Percentiles rank a stretch among this genome's conserved stretches.
Conservation (phyloP, 140 eudicot species). For the Ambrosia hybrid region DNA sequence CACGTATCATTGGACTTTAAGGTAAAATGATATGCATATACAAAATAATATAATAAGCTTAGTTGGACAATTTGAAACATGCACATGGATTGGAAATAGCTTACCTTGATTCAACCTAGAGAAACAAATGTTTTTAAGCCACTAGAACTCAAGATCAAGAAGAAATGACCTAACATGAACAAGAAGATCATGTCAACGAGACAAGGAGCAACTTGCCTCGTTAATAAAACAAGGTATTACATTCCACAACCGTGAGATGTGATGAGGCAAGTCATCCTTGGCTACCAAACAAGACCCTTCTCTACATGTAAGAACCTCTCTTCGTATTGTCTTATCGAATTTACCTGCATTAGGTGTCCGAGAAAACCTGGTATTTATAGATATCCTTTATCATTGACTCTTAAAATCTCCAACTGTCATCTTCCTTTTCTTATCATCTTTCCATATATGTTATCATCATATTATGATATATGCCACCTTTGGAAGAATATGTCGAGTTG, state of each 20-base stretch:
- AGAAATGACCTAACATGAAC: too few relatives aligned
- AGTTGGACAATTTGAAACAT: too few relatives aligned
- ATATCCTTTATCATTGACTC: not conserved
- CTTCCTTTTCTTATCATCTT: too few relatives aligned
- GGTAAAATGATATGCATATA: too few relatives aligned
- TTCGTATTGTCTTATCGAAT: not conserved
- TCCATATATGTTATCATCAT: too few relatives aligned
- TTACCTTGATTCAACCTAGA: too few relatives aligned
- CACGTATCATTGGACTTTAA: too few relatives aligned
- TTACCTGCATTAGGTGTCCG: not conserved
- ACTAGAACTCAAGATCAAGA: too few relatives aligned
- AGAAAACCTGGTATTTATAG: conserved; percentile 13
- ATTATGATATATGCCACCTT: not conserved
- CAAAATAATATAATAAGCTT: too few relatives aligned
- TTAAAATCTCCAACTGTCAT: not conserved
- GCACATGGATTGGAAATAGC: too few relatives aligned
- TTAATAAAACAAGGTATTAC: conserved; percentile 16
- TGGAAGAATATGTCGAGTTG: not conserved
- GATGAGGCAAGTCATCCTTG: conserved; percentile 40
- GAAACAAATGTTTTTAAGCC: too few relatives aligned
- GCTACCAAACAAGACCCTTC: conserved; percentile 37
- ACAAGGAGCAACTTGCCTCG: conserved; percentile 3
- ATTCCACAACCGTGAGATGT: conserved; percentile 18
- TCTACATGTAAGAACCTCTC: conserved; percentile 31
- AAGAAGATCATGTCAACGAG: too few relatives aligned